These are phyloP conservation scores for Epichloe sibirici DNA, from an alignment of 2,329 filamentous ascomycete species.

Conservation along the genomic window DNA sequence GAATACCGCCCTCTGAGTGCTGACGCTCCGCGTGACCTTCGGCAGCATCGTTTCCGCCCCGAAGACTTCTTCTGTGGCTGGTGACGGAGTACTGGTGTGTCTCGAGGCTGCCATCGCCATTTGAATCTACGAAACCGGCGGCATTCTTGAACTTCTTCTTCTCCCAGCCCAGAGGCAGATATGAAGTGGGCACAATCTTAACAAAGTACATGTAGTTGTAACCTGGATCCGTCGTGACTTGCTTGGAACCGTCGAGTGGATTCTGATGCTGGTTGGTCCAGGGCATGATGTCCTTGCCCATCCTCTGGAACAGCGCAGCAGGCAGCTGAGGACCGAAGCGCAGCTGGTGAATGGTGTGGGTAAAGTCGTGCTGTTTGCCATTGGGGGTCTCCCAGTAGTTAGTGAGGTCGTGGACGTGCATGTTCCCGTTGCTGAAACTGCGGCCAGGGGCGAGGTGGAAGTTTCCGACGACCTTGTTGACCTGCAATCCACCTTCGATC, in stretches of 20 bases:
- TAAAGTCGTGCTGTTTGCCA: slow-evolving; percentile 68
- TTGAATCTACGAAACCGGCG: slow-evolving; percentile 29
- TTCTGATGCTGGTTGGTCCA: slow-evolving; percentile 91
- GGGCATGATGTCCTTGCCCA: slow-evolving; percentile 36
- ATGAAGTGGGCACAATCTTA: slow-evolving; percentile 94
- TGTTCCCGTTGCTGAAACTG: slow-evolving; percentile 89
- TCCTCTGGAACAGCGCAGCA: slow-evolving; percentile 51
- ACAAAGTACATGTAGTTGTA: slow-evolving; percentile 99
- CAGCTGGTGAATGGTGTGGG: slow-evolving; percentile 76
- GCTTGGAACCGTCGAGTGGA: slow-evolving; percentile 70
- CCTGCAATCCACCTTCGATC: slow-evolving; percentile 79
- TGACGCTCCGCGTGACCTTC: slow-evolving; percentile 88
- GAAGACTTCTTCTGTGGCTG: slow-evolving; percentile 81
- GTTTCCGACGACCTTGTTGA: slow-evolving; percentile 98
- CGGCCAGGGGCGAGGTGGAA: slow-evolving; percentile 96
- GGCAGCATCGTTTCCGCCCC: slow-evolving; percentile 69
- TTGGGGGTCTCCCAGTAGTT: slow-evolving; percentile 76
- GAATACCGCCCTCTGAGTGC: slow-evolving; percentile 84
- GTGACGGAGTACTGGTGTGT: slow-evolving; percentile 98
- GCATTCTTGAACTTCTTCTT: slow-evolving; percentile 37
- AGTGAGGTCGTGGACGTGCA: slow-evolving; percentile 95
- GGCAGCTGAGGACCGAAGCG: slow-evolving; percentile 89
- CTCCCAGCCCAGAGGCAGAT: slow-evolving; percentile 84
- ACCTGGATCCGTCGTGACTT: slow-evolving; percentile 67
- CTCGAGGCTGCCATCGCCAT: slow-evolving; percentile 70